Evolutionary conservation across 768 basidiomycete genomes (phyloP).

Genomic region (Russula emetica): DNA sequence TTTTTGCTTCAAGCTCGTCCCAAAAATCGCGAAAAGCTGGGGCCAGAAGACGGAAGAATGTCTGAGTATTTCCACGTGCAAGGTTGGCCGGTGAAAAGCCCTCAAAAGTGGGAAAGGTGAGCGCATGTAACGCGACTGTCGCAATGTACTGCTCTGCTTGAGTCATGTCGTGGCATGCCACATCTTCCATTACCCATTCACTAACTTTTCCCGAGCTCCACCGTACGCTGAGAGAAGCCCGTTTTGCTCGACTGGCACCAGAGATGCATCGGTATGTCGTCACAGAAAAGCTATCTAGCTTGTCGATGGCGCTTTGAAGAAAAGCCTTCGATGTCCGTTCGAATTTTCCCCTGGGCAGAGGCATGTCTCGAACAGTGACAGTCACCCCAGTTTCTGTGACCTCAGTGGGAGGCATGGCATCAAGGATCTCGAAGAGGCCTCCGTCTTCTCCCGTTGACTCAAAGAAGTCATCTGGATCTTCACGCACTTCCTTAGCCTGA

Average conservation of each 20-base stretch:
- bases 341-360: constrained; percentile 77
- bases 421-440: constrained; percentile 72
- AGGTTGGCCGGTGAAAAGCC: constrained; percentile 59
- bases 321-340: constrained; percentile 75
- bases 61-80: constrained; percentile 45
- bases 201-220: constrained; percentile 61
- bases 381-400: constrained; percentile 52
- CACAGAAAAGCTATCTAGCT: constrained; percentile 69
- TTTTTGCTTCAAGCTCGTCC: constrained; percentile 74
- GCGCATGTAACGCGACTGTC: constrained; percentile 74
- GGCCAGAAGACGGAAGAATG: constrained; percentile 78
- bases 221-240: constrained; percentile 65
- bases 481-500: constrained; percentile 20
- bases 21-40: constrained; percentile 82
- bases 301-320: constrained; percentile 63
- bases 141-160: constrained; percentile 93
- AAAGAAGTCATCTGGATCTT: constrained; percentile 42
- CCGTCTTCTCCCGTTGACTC: constrained; percentile 49
- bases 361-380: constrained; percentile 62
- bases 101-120: constrained; percentile 59
- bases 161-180: constrained; percentile 68
- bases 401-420: constrained; percentile 55
- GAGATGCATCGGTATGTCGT: constrained; percentile 64
- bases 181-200: constrained; percentile 78
- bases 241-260: constrained; percentile 65